These are phyloP conservation scores for Colletotrichum sansevieriae DNA, from an alignment of 2,329 filamentous ascomycete genomes.

Conservation along the genomic window DNA sequence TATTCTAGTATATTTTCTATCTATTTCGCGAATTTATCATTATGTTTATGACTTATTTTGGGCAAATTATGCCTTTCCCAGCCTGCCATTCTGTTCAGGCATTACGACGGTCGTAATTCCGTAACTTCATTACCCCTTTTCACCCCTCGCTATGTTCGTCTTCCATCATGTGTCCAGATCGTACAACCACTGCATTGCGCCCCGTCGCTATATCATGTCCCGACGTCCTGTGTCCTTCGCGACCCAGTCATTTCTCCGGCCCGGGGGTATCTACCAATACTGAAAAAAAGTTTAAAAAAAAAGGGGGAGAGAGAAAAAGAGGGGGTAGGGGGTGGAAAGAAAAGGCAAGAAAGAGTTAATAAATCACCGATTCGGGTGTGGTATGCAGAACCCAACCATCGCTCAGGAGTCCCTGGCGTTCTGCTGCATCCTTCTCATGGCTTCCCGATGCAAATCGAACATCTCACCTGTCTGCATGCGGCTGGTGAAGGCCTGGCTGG, in stretches of 20 bases:
- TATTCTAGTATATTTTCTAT: background rate
- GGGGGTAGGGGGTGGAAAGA: background rate
- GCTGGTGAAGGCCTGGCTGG: constrained; percentile 76
- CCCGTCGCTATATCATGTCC: constrained; percentile 5
- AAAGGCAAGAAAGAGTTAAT: background rate
- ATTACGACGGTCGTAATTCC: constrained; percentile 17
- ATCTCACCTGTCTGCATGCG: constrained; percentile 82
- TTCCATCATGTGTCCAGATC: background rate
- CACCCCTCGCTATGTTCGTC: constrained; percentile 1
- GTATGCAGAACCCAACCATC: background rate
- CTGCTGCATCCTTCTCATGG: constrained; percentile 82
- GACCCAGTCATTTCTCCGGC: constrained; percentile 10
- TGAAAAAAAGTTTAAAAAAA: background rate
- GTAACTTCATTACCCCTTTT: background rate
- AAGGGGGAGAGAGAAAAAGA: background rate
- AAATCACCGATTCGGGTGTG: background rate
- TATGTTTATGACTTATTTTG: constrained; percentile 23
- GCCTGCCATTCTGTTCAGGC: constrained; percentile 4
- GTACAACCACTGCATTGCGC: background rate
- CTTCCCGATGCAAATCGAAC: constrained; percentile 81
- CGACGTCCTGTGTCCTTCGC: constrained; percentile 33
- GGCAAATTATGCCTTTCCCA: background rate
- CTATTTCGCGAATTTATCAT: constrained; percentile 19
- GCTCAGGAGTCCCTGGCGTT: constrained; percentile 51
- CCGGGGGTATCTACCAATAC: constrained; percentile 39